Evolutionary conservation across 1,139 yeast genomes (phyloP).

Genomic region (Trichomonascaceae sp.): DNA sequence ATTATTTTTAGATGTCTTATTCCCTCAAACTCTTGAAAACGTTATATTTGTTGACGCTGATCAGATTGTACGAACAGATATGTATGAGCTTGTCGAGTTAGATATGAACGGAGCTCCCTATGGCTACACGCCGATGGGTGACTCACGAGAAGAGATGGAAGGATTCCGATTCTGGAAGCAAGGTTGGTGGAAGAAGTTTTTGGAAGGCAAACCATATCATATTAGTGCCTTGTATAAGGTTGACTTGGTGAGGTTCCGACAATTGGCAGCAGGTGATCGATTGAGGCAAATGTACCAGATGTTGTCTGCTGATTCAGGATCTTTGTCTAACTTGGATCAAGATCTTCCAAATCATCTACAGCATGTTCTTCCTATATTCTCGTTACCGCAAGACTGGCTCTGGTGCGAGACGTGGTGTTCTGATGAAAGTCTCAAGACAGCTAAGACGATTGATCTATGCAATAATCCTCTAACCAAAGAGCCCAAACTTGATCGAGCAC

Average conservation of each 20-base stretch:
- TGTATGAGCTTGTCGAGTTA: conserved; percentile 56
- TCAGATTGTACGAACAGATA: conserved; percentile 68
- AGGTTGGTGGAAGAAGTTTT: conserved; percentile 77
- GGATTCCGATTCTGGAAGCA: conserved; percentile 89
- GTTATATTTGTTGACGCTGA: conserved; percentile 86
- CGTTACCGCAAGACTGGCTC: conserved; percentile 77
- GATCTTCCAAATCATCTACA: conserved; percentile 89
- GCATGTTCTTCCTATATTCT: conserved; percentile 54
- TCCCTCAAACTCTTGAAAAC: conserved; percentile 69
- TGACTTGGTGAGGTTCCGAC: conserved; percentile 62
- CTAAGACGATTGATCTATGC: conserved; percentile 78
- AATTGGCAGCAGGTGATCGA: conserved; percentile 66
- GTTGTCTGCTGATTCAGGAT: conserved; percentile 69
- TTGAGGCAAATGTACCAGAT: conserved; percentile 83
- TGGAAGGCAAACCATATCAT: conserved; percentile 59
- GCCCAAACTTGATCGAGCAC: conserved; percentile 66
- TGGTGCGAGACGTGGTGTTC: conserved; percentile 96
- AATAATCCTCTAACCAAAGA: conserved; percentile 78
- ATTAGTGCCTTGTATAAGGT: conserved; percentile 82
- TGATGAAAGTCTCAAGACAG: conserved; percentile 51
- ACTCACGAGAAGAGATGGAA: conserved; percentile 71
- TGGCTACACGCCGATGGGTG: conserved; percentile 87
- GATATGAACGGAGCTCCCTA: conserved; percentile 76
- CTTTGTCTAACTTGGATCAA: conserved; percentile 81
- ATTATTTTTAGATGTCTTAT: conserved; percentile 75